Conservation (phyloP, 2,329 filamentous ascomycete genomes). For the Hyphodiscus sp. region DNA sequence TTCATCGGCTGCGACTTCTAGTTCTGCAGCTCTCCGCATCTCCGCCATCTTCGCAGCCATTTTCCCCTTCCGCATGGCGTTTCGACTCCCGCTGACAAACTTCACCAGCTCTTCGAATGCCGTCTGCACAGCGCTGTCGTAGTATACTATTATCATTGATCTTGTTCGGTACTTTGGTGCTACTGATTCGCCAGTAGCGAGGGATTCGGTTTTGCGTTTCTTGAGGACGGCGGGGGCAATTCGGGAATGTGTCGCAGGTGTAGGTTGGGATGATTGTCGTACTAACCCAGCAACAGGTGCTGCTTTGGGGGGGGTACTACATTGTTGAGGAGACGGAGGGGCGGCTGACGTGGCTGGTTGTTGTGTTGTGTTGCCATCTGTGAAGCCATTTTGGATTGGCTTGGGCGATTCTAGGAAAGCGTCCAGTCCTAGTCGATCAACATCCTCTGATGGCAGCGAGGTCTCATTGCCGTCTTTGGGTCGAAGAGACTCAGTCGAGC, state of each 20-base stretch:
- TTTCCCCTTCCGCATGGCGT: conserved; percentile 80
- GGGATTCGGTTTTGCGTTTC: conserved; percentile 30
- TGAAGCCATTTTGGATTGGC: conserved; percentile 8
- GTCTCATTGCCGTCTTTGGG: conserved; percentile 25
- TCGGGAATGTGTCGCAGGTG: conserved; percentile 13
- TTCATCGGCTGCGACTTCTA: conserved; percentile 46
- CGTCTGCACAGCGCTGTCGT: conserved; percentile 80
- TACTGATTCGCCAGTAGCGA: conserved; percentile 25
- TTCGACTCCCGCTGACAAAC: conserved; percentile 71
- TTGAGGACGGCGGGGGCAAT: conserved; percentile 15
- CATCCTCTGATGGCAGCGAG: conserved; percentile 12
- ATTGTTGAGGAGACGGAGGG: conserved; percentile 12
- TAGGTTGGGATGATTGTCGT: conserved; percentile 20
- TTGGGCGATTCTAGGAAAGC: conserved; percentile 14
- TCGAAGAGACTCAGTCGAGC: conserved; percentile 30
- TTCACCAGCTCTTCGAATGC: conserved; percentile 79
- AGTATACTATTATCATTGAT: conserved; percentile 81
- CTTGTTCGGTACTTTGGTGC: conserved; percentile 53
- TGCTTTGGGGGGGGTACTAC: conserved; percentile 1
- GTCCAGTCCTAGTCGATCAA: conserved; percentile 7
- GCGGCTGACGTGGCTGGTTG: conserved; percentile 16
- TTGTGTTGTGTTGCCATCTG: conserved; percentile 1
- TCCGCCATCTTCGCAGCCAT: conserved; percentile 71
- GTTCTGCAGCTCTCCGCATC: conserved; percentile 53
- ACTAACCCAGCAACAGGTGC: conserved; percentile 10